Evolutionary conservation across 257 asterid genomes (phyloP).

Genomic region (Lantana camara): DNA sequence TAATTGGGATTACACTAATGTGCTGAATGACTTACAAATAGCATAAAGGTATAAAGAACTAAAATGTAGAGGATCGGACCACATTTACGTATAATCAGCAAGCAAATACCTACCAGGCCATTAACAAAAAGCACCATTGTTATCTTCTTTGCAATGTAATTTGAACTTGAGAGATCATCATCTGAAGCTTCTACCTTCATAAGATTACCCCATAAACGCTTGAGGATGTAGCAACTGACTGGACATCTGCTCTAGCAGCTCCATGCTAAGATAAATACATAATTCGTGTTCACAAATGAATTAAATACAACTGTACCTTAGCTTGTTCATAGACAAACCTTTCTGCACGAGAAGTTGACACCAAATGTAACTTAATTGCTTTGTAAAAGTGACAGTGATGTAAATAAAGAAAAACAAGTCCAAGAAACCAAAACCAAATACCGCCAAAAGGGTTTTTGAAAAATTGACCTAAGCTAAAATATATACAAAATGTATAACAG

Average conservation of each 20-base stretch:
- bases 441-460: conserved; percentile 10
- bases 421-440: too few species aligned
- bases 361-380: conserved; percentile 79
- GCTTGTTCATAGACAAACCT: conserved; percentile 59
- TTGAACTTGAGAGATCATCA: conserved; percentile 63
- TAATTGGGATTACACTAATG: conserved; percentile 8
- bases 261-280: conserved; percentile 69
- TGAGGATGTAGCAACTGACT: conserved; percentile 73
- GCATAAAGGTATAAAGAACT: conserved; percentile 10
- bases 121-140: conserved; percentile 91
- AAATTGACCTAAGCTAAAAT: conserved; percentile 6
- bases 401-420: conserved; percentile 22
- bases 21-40: conserved; percentile 1
- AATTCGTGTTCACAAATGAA: conserved; percentile 28
- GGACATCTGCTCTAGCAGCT: conserved; percentile 89
- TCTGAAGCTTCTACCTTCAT: conserved; percentile 70
- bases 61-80: background rate
- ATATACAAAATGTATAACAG: conserved; percentile 3
- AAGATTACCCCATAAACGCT: conserved; percentile 83
- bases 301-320: conserved; percentile 23
- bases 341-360: conserved; percentile 90
- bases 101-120: conserved; percentile 56
- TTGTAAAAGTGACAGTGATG: conserved; percentile 79
- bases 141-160: conserved; percentile 86
- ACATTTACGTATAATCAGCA: conserved; percentile 4